phyloP scores from a whole-genome alignment of 345 rosid species.

The Lumnitzera littorea region DNA sequence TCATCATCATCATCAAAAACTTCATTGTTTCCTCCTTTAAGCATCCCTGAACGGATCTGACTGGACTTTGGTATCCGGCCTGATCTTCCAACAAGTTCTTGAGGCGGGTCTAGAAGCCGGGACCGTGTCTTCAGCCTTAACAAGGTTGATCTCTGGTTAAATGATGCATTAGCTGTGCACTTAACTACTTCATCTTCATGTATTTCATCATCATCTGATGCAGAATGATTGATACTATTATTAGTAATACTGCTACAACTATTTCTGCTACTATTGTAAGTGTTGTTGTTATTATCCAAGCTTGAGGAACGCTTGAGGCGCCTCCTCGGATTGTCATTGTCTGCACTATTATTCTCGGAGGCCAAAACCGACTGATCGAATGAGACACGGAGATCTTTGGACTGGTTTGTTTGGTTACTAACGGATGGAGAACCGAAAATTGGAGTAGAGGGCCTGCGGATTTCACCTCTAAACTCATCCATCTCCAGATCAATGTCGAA shows the following conservation, averaged over 20 bases:
- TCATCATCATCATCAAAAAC: conserved; percentile 54
- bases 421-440: conserved; percentile 7
- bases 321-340: conserved; percentile 6
- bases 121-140: conserved; percentile 54
- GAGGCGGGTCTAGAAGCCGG: conserved; percentile 65
- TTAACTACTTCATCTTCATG: conserved; percentile 29
- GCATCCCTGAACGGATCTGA: conserved; percentile 40
- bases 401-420: neutral
- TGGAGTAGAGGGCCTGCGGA: neutral
- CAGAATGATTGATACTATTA: no score
- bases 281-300: neutral
- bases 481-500: conserved; percentile 68
- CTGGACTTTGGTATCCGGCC: conserved; percentile 44
- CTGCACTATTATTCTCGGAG: neutral
- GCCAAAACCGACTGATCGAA: conserved; percentile 27
- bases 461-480: conserved; percentile 28
- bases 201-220: no score
- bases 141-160: conserved; percentile 31
- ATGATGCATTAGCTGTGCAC: conserved; percentile 46
- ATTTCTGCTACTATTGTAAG: no score
- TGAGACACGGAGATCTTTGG: conserved; percentile 33
- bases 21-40: conserved; percentile 12
- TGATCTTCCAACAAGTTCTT: conserved; percentile 33
- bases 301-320: conserved; percentile 14
- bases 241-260: no score